These are phyloP conservation scores for Euphorbia tirucalli DNA, from an alignment of 345 rosid genomes.

Conservation along the genomic window DNA sequence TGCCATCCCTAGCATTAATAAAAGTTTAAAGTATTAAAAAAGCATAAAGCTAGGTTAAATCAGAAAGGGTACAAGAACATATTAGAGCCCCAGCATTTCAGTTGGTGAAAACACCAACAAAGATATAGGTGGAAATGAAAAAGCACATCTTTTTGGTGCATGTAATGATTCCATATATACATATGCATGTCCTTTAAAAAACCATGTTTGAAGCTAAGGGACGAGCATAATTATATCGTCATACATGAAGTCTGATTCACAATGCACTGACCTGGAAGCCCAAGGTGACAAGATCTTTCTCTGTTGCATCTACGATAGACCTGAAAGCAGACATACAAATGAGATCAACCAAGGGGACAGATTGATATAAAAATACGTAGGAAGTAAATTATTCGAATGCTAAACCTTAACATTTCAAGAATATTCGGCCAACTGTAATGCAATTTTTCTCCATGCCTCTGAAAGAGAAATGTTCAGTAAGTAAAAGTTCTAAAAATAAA, in stretches of 20 bases:
- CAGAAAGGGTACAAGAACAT: background rate
- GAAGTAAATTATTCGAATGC: constrained; percentile 15
- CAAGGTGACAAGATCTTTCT: constrained; percentile 84
- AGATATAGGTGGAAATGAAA: background rate
- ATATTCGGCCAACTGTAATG: constrained; percentile 82
- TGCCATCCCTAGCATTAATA: background rate
- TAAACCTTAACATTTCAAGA: constrained; percentile 89
- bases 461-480: constrained; percentile 15
- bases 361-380: constrained; percentile 8
- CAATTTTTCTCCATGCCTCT: constrained; percentile 93
- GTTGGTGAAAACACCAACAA: background rate
- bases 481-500: constrained; percentile 7
- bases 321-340: constrained; percentile 36
- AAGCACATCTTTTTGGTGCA: background rate
- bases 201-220: background rate
- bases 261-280: constrained; percentile 81
- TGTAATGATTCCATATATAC: background rate
- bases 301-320: constrained; percentile 91
- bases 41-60: background rate
- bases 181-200: too few relatives aligned
- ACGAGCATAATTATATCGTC: background rate
- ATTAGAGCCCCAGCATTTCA: background rate
- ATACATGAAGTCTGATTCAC: constrained; percentile 13
- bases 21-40: too few relatives aligned
- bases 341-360: constrained; percentile 18